A percentile compares a stretch with the other conserved stretches of the same genome.
Evolutionary conservation across 495 filamentous ascomycete genomes (phyloP).

Genomic region (Elaphomyces granulatus): DNA sequence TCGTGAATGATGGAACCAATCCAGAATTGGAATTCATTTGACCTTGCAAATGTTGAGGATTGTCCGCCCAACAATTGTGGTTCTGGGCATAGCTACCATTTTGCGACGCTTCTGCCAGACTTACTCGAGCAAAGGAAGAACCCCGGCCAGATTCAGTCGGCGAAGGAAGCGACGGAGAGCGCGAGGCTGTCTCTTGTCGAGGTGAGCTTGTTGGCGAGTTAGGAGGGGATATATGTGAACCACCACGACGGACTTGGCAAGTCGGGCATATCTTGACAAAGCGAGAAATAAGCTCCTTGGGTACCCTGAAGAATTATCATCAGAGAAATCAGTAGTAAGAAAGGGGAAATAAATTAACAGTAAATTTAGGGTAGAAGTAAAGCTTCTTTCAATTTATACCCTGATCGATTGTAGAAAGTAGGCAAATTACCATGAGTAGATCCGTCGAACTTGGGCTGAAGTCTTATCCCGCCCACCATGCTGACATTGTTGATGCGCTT

Average conservation of each 20-base stretch:
- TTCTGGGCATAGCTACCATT: constrained; percentile 21
- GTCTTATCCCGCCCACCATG: constrained; percentile 49
- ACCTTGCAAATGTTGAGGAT: constrained; percentile 14
- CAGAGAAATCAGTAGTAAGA: background rate
- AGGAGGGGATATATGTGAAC: constrained; percentile 31
- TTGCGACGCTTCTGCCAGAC: constrained; percentile 19
- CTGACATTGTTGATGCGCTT: constrained; percentile 41
- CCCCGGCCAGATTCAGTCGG: constrained; percentile 26
- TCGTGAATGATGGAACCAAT: constrained; percentile 15
- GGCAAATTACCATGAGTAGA: constrained; percentile 39
- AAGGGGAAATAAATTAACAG: background rate
- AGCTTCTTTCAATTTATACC: background rate
- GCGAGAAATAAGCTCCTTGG: constrained; percentile 43
- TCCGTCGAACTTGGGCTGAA: constrained; percentile 40
- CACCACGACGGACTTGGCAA: constrained; percentile 33
- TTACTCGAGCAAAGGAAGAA: constrained; percentile 17
- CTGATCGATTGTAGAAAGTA: background rate
- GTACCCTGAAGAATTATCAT: constrained; percentile 28
- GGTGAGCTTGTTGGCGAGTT: constrained; percentile 32
- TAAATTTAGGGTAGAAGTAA: background rate
- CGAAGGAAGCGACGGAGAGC: constrained; percentile 29
- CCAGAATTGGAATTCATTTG: constrained; percentile 12
- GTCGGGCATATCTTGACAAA: constrained; percentile 44
- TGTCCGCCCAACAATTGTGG: constrained; percentile 18
- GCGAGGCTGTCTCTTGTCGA: constrained; percentile 22